A percentile compares a stretch with the other conserved stretches of the same genome.
Conservation (phyloP, 331 rosid genomes). For the Quercus lobata region DNA sequence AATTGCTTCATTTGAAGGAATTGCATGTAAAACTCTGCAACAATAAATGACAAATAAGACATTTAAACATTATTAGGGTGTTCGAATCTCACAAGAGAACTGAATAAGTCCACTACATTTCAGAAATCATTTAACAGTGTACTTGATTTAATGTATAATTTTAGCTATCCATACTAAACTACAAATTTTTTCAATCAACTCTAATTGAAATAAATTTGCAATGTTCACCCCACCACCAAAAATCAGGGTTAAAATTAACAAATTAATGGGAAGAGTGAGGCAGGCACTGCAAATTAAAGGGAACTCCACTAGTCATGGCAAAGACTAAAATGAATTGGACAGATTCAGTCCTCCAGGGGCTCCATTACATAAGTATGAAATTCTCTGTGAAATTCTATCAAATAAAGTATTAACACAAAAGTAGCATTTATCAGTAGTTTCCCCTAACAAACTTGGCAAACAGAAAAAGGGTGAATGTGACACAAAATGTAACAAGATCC, state of each 20-base stretch:
- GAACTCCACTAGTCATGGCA: neutral
- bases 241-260: too few relatives aligned
- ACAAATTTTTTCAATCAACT: too few relatives aligned
- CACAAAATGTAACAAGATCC: neutral
- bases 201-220: too few relatives aligned
- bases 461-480: neutral
- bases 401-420: neutral
- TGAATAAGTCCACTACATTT: neutral
- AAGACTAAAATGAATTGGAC: neutral
- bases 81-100: neutral
- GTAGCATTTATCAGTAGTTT: neutral
- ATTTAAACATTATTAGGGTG: neutral
- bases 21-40: slow-evolving; percentile 83
- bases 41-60: slow-evolving; percentile 7
- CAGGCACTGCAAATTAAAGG: too few relatives aligned
- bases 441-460: neutral
- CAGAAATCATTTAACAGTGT: neutral
- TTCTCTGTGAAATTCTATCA: neutral
- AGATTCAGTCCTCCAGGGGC: neutral
- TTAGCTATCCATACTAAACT: too few relatives aligned
- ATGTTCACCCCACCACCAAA: too few relatives aligned
- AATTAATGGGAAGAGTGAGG: too few relatives aligned
- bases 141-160: neutral
- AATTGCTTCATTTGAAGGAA: slow-evolving; percentile 91
- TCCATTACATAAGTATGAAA: neutral